A percentile compares a stretch with the other conserved stretches of the same genome.
Evolutionary conservation across 208 protist species (phyloP).

Genomic region (Herpetomonas samuelpessoai): DNA sequence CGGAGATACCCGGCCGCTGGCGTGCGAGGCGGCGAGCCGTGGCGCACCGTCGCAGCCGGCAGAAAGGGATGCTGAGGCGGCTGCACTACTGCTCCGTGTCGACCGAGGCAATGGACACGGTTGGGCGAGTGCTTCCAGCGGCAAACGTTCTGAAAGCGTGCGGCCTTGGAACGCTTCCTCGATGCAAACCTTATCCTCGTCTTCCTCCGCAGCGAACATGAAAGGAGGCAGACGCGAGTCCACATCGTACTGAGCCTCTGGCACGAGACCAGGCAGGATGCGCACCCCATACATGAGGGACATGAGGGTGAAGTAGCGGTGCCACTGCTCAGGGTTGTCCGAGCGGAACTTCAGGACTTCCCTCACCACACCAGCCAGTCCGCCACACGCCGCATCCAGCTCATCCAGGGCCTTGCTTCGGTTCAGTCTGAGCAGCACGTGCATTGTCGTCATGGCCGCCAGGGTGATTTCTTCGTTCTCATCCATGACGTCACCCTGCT

Average conservation of each 20-base stretch:
- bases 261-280: slow-evolving; percentile 24
- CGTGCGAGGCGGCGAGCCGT: no score
- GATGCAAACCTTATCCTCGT: no score
- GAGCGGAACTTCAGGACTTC: slow-evolving; percentile 40
- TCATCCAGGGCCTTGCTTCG: slow-evolving; percentile 14
- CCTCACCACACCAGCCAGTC: slow-evolving; percentile 34
- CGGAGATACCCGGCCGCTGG: no score
- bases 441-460: slow-evolving; percentile 27
- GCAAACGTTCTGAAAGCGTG: no score
- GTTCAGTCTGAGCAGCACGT: slow-evolving; percentile 19
- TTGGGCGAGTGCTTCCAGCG: no score
- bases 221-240: slow-evolving; percentile 26
- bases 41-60: no score
- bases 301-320: slow-evolving; percentile 45
- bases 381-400: slow-evolving; percentile 28
- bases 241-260: slow-evolving; percentile 17
- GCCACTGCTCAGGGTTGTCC: slow-evolving; percentile 41
- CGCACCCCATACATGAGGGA: slow-evolving; percentile 54
- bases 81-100: no score
- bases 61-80: no score
- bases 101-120: no score
- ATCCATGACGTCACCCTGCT: not conserved
- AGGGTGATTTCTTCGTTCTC: slow-evolving; percentile 29
- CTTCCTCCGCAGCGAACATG: slow-evolving; percentile 2
- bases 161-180: no score